Evolutionary conservation across 768 basidiomycete genomes (phyloP), one percentile per base, ranked within the genome.

Genomic region (Pulveroboletus sp.): DNA sequence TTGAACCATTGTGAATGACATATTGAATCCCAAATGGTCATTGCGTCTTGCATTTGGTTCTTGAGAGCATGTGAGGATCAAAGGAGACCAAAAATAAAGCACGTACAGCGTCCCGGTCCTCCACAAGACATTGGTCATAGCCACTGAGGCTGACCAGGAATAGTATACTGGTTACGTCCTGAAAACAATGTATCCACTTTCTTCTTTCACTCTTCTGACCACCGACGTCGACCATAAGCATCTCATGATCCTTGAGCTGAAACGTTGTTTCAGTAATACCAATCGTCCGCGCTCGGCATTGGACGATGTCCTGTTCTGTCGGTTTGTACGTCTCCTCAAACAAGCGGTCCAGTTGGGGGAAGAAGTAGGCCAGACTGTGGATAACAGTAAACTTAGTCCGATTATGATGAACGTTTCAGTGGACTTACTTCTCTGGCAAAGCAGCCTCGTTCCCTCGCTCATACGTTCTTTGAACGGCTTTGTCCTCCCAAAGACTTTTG

Each of bases 31-130:
- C 93, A 97, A 43, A 97, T 91, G n/a, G 91, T 91, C 84, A 97
- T 88, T 5, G 93, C 91, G 56, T 97, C 93, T 73, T 94, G 89
- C 93, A 97, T 95, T 83, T 95, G 93, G 64, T 97, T 97, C 87
- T 93, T 61, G 7, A 26, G 30, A 22, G 16, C 17, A 43, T 1
- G 29, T 53, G 39, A 35, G 29, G 16, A 12, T 42, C 40, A 35
- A 56, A 23, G 51, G 27, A 26, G 24, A 11, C 10, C 14, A 36
- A 26, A 22, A 47, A 47, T 2, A 34, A 20, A 47, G 14, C 9
- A 77, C 89, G 50, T 61, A 92, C 89, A 56, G 89, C 88, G 66
- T 93, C 89, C 69, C 82, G 83, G 61, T 96, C 93, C 66, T 95
- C 93, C 30, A 94, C 87, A 35, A 96, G 73, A 71, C 92, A 93